A percentile compares a stretch with the other conserved stretches of the same genome.
Conservation (phyloP, 331 rosid genomes). For the Prunus yedoensis region DNA sequence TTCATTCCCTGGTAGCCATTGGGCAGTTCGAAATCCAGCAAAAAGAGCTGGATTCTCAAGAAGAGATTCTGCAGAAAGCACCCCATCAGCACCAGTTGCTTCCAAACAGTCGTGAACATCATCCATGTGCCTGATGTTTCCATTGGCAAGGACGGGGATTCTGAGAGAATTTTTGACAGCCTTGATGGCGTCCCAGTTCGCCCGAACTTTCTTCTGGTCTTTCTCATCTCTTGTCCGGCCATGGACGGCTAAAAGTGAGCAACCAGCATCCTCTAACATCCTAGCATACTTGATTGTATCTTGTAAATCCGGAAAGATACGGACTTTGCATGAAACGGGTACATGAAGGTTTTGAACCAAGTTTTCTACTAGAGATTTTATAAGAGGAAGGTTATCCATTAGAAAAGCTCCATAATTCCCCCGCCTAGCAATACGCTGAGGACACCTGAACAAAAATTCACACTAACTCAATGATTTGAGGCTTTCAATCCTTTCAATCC, state of each 20-base stretch:
- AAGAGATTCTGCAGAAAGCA: constrained; percentile 70
- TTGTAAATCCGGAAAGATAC: constrained; percentile 75
- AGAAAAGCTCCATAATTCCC: constrained; percentile 68
- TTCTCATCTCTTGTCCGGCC: constrained; percentile 93
- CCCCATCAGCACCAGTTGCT: constrained; percentile 54
- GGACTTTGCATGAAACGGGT: constrained; percentile 94
- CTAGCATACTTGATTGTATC: constrained; percentile 77
- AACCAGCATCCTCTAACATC: constrained; percentile 96
- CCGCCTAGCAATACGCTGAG: constrained; percentile 87
- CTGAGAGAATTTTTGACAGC: constrained; percentile 74
- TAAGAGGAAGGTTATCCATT: constrained; percentile 59
- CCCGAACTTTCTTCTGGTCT: constrained; percentile 81
- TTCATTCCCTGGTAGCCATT: constrained; percentile 52
- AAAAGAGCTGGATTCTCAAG: constrained; percentile 95
- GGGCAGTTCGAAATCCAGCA: constrained; percentile 73
- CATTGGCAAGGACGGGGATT: constrained; percentile 69
- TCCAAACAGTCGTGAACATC: constrained; percentile 45
- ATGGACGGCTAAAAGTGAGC: constrained; percentile 88
- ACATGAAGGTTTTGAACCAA: constrained; percentile 73
- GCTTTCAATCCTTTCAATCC: neutral
- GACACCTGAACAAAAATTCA: constrained; percentile 60
- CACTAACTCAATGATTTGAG: neutral
- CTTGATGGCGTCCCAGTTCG: constrained; percentile 81
- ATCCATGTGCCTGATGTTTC: constrained; percentile 55
- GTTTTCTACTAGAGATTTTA: constrained; percentile 76